These are phyloP conservation scores for Byssoonygena ceratinophila DNA, from an alignment of 2,329 filamentous ascomycete genomes.

Conservation along the genomic window DNA sequence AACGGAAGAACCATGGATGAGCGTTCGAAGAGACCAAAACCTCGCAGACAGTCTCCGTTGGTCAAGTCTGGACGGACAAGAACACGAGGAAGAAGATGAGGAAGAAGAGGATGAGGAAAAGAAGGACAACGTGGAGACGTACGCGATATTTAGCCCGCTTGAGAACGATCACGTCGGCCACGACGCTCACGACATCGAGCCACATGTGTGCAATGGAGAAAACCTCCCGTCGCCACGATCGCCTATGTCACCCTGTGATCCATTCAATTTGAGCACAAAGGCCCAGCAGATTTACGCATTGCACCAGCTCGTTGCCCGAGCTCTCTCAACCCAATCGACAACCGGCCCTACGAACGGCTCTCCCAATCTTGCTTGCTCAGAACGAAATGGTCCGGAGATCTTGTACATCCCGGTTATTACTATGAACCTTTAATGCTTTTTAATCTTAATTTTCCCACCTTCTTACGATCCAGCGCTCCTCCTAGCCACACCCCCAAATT, in stretches of 20 bases:
- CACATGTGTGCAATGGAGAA: not conserved
- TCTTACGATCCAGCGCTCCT: not conserved
- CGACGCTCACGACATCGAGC: not conserved
- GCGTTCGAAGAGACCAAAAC: conserved; percentile 19
- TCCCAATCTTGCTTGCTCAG: not conserved
- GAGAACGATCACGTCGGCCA: conserved; percentile 17
- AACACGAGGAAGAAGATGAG: conserved; percentile 10
- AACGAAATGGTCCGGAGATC: conserved; percentile 1
- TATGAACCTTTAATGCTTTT: conserved; percentile 15
- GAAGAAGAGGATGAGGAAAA: conserved; percentile 12
- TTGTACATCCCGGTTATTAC: conserved; percentile 16
- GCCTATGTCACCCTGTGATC: conserved; percentile 1
- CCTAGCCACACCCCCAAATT: not conserved
- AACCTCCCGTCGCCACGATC: not conserved
- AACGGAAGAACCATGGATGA: conserved; percentile 29
- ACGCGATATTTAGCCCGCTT: conserved; percentile 24
- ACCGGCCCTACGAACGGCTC: not conserved
- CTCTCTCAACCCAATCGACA: conserved; percentile 3
- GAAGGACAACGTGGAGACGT: conserved; percentile 12
- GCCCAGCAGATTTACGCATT: conserved; percentile 15
- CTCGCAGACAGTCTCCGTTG: conserved; percentile 14
- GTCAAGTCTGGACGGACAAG: conserved; percentile 14
- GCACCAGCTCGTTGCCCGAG: conserved; percentile 17
- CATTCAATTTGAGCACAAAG: conserved; percentile 1
- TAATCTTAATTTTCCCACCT: not conserved